Percentiles rank a stretch among this genome's conserved stretches.
These are phyloP conservation scores for Asparagopsis taxiformis DNA, from an alignment of 31 red algal genomes.

Conservation along the genomic window DNA sequence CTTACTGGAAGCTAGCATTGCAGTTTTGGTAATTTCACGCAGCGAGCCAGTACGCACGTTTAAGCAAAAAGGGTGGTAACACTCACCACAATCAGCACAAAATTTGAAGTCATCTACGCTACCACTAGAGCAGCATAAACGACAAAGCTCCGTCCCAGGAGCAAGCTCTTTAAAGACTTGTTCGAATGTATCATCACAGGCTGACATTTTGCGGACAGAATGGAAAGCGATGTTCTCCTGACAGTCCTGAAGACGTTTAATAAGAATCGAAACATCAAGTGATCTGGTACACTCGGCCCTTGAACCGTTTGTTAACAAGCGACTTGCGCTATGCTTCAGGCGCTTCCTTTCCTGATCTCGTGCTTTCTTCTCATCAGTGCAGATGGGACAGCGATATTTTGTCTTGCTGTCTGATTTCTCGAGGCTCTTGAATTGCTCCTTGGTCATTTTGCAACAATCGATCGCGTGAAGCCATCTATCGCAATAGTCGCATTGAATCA, in stretches of 20 bases:
- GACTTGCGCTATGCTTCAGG: background rate
- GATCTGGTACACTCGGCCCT: too few species aligned
- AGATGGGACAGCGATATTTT: slow-evolving; percentile 54
- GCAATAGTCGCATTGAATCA: slow-evolving; percentile 73
- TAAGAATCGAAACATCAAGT: slow-evolving; percentile 5
- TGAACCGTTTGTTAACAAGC: too few species aligned
- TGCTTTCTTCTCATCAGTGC: slow-evolving; percentile 35
- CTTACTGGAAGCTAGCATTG: too few species aligned
- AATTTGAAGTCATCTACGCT: slow-evolving; percentile 13
- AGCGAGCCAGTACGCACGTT: too few species aligned
- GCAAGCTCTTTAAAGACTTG: too few species aligned
- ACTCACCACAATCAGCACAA: slow-evolving; percentile 59
- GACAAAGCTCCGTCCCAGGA: slow-evolving; percentile 35
- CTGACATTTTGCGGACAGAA: too few species aligned
- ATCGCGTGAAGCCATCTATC: slow-evolving; percentile 67
- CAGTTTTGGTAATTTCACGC: too few species aligned
- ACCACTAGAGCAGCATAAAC: slow-evolving; percentile 47
- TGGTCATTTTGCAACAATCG: slow-evolving; percentile 23
- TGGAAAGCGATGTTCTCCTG: too few species aligned
- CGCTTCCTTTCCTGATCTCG: slow-evolving; percentile 15
- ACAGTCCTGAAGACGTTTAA: background rate
- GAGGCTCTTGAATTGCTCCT: slow-evolving; percentile 24
- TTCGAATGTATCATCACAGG: too few species aligned
- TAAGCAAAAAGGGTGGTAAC: slow-evolving; percentile 48
- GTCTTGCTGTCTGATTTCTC: slow-evolving; percentile 12